Conservation (phyloP, 2,329 filamentous ascomycete genomes). For the Epicoccum nigrum region DNA sequence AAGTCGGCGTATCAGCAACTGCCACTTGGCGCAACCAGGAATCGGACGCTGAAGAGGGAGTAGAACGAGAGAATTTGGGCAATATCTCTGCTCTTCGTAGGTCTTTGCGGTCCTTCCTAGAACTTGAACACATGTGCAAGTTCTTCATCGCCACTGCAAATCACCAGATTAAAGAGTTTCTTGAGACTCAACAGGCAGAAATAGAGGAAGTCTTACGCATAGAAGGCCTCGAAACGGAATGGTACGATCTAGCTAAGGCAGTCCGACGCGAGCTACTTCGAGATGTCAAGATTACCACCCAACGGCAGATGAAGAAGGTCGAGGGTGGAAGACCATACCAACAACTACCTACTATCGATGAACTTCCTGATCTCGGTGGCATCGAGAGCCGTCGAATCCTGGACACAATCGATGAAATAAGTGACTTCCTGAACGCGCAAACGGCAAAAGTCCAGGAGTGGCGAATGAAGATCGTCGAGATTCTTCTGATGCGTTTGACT, state of each 20-base stretch:
- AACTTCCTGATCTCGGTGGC: constrained; percentile 65
- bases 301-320: constrained; percentile 67
- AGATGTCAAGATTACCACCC: constrained; percentile 63
- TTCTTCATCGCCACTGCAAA: constrained; percentile 87
- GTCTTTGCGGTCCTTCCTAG: constrained; percentile 73
- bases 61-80: constrained; percentile 47
- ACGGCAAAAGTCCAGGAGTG: constrained; percentile 73
- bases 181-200: constrained; percentile 64
- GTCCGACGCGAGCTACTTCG: constrained; percentile 79
- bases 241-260: constrained; percentile 78
- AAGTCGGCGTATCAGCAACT: constrained; percentile 24
- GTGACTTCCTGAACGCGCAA: constrained; percentile 72
- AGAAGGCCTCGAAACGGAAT: constrained; percentile 72
- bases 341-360: constrained; percentile 52
- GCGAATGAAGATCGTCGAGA: constrained; percentile 73
- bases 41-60: constrained; percentile 44
- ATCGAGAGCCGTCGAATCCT: constrained; percentile 74
- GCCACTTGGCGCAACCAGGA: constrained; percentile 43
- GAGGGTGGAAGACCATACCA: constrained; percentile 26
- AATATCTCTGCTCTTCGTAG: constrained; percentile 66
- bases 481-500: constrained; percentile 76
- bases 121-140: constrained; percentile 78
- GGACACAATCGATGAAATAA: constrained; percentile 70
- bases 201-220: constrained; percentile 70
- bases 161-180: constrained; percentile 80